phyloP scores from a whole-genome alignment of 805 yeast genomes.

The Wickerhamomyces bisporus region DNA sequence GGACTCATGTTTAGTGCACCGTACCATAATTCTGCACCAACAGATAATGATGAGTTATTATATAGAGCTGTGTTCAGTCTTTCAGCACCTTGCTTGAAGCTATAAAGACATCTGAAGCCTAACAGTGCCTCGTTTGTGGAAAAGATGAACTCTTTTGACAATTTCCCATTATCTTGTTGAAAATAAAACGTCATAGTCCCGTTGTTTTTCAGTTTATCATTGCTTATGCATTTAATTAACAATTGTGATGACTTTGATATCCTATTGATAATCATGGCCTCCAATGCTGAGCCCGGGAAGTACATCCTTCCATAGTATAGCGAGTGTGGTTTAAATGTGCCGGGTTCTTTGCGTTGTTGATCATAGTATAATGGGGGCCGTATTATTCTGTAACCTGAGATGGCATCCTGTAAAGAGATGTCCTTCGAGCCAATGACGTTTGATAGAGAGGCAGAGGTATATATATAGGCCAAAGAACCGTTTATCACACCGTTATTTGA shows the following conservation, averaged over 20 bases:
- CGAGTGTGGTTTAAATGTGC: constrained; percentile 26
- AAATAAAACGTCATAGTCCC: constrained; percentile 61
- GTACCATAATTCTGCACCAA: constrained; percentile 88
- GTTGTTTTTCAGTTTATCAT: constrained; percentile 46
- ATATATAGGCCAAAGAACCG: constrained; percentile 81
- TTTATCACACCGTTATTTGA: constrained; percentile 59
- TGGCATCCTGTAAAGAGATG: constrained; percentile 58
- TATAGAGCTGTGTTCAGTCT: constrained; percentile 37
- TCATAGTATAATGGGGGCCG: constrained; percentile 33
- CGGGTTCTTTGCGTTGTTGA: not conserved
- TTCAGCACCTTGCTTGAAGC: constrained; percentile 39
- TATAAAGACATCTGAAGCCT: constrained; percentile 78
- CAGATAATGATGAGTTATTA: constrained; percentile 59
- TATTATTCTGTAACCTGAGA: constrained; percentile 61
- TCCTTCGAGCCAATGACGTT: constrained; percentile 46
- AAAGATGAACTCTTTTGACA: constrained; percentile 68
- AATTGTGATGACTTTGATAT: constrained; percentile 57
- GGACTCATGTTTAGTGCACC: constrained; percentile 83
- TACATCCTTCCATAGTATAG: constrained; percentile 82
- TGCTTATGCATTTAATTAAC: constrained; percentile 70
- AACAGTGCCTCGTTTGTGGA: constrained; percentile 79
- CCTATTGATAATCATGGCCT: constrained; percentile 77
- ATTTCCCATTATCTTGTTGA: constrained; percentile 60
- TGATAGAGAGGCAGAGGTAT: constrained; percentile 55
- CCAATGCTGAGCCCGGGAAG: constrained; percentile 80